These are phyloP conservation scores for Tetrapisispora arboricola DNA, from an alignment of 805 yeast genomes.

Conservation along the genomic window DNA sequence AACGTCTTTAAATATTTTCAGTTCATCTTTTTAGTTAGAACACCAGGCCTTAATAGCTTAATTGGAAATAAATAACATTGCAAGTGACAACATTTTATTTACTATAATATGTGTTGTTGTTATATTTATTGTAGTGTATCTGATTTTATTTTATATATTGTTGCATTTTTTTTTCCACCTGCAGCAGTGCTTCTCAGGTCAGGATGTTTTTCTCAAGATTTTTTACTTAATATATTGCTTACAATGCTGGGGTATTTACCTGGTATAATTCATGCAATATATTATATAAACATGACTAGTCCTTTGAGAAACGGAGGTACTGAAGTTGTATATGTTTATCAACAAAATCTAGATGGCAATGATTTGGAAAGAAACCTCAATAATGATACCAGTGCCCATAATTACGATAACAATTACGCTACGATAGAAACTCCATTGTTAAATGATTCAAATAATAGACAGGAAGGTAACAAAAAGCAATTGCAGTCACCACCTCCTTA, in stretches of 20 bases:
- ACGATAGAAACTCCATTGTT: constrained; percentile 3
- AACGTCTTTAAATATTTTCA: too few species aligned
- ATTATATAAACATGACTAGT: constrained; percentile 31
- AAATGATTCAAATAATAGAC: constrained; percentile 2
- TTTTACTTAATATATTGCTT: constrained; percentile 50
- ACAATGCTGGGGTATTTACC: constrained; percentile 70
- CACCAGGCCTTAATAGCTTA: too few species aligned
- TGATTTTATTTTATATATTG: constrained; percentile 48
- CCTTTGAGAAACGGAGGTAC: constrained; percentile 18
- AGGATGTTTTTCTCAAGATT: constrained; percentile 49
- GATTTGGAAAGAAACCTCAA: neutral
- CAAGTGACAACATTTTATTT: too few species aligned
- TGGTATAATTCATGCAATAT: constrained; percentile 58
- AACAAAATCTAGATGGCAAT: constrained; percentile 26
- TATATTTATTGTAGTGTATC: constrained; percentile 25
- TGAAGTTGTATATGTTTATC: constrained; percentile 21
- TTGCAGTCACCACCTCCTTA: constrained; percentile 12
- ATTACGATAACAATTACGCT: constrained; percentile 2
- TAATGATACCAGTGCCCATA: neutral
- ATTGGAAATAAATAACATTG: too few species aligned
- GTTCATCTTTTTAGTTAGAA: too few species aligned
- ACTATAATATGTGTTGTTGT: constrained; percentile 7
- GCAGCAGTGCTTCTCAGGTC: constrained; percentile 58
- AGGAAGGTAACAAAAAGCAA: neutral
- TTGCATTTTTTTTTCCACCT: constrained; percentile 64